These are phyloP conservation scores for Lentinula raphanica DNA, from an alignment of 768 basidiomycete genomes.

Conservation along the genomic window DNA sequence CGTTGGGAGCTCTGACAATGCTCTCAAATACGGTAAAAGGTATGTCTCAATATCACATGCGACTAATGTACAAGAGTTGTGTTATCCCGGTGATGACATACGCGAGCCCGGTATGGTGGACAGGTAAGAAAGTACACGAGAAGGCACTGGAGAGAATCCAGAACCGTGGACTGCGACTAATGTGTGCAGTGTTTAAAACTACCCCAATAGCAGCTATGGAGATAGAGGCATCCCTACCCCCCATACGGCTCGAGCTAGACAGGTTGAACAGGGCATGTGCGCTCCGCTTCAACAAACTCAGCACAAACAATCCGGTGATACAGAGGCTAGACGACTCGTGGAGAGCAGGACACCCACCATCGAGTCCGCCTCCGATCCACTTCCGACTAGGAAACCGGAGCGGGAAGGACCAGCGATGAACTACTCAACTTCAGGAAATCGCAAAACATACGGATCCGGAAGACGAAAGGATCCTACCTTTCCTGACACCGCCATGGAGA, in stretches of 20 bases:
- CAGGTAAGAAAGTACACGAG: conserved; percentile 17
- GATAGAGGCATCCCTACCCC: conserved; percentile 27
- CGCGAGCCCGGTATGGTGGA: conserved; percentile 29
- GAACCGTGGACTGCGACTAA: conserved; percentile 21
- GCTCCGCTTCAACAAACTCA: conserved; percentile 1
- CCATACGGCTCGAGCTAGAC: conserved; percentile 9
- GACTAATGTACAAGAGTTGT: conserved; percentile 23
- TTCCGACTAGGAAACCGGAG: neutral
- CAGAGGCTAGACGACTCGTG: conserved; percentile 5
- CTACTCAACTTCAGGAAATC: conserved; percentile 1
- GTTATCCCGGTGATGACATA: conserved; percentile 29
- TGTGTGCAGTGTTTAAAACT: conserved; percentile 29
- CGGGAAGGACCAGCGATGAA: neutral
- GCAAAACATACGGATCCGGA: neutral
- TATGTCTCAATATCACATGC: conserved; percentile 22
- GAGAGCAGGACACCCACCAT: conserved; percentile 1
- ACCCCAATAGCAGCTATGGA: conserved; percentile 25
- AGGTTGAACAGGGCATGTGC: neutral
- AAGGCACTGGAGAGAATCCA: conserved; percentile 23
- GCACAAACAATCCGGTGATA: conserved; percentile 10
- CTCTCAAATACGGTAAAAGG: conserved; percentile 30
- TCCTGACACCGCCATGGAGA: neutral
- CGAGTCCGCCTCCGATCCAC: conserved; percentile 8
- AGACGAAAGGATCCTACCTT: neutral
- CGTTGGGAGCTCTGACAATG: conserved; percentile 15